A percentile compares a stretch with the other conserved stretches of the same genome.
phyloP scores from a whole-genome alignment of 352 stramenopile species.

The Globisporangium lucens region DNA sequence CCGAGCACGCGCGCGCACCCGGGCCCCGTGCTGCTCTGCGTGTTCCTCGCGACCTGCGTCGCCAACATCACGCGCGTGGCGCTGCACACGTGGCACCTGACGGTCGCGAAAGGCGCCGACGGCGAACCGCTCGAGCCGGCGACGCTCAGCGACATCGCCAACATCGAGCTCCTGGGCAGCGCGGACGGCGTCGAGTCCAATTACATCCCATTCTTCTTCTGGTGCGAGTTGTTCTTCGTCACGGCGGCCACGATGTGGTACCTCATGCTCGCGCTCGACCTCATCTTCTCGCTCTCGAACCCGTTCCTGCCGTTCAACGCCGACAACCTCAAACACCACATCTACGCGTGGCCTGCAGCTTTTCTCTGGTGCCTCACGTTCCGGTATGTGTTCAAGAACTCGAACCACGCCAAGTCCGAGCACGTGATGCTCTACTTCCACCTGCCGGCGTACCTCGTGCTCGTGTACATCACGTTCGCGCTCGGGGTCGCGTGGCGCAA shows the following conservation, averaged over 20 bases:
- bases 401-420: slow-evolving; percentile 19
- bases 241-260: slow-evolving; percentile 79
- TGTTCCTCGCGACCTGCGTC: slow-evolving; percentile 68
- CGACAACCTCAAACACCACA: slow-evolving; percentile 82
- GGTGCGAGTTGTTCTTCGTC: slow-evolving; percentile 80
- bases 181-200: slow-evolving; percentile 24
- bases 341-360: slow-evolving; percentile 73
- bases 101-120: slow-evolving; percentile 16
- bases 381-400: slow-evolving; percentile 48
- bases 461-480: slow-evolving; percentile 62
- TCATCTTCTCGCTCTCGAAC: slow-evolving; percentile 87
- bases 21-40: slow-evolving; percentile 71
- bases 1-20: slow-evolving; percentile 58
- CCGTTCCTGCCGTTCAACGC: slow-evolving; percentile 85
- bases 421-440: slow-evolving; percentile 72
- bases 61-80: slow-evolving; percentile 63
- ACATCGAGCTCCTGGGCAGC: slow-evolving; percentile 39
- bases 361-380: slow-evolving; percentile 69
- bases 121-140: slow-evolving; percentile 21
- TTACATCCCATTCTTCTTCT: slow-evolving; percentile 80
- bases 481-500: slow-evolving; percentile 67
- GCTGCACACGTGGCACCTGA: slow-evolving; percentile 50
- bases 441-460: slow-evolving; percentile 58
- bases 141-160: slow-evolving; percentile 64
- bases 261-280: slow-evolving; percentile 80